Base-by-base conservation (phyloP, 768 basidiomycete species). In the Leccinum sublutescens region DNA sequence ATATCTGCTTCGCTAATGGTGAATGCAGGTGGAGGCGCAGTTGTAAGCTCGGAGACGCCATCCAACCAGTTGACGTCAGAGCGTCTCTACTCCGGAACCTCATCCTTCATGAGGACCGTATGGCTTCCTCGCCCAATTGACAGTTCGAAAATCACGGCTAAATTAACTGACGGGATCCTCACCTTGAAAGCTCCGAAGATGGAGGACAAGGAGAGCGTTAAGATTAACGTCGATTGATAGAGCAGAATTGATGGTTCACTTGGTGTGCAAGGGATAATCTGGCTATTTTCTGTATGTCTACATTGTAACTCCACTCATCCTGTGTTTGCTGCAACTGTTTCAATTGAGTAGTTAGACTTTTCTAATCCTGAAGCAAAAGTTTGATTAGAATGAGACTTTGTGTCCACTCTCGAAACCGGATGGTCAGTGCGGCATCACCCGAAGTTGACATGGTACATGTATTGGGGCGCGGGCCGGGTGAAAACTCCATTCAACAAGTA, bases 41-140 rank as follows among this genome's bases (percentile, higher is more conserved):
- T 66, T 17, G 57, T 62, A 27, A 65, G 36, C 50, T 43, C 70
- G 3, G 64, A 67, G 19, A 50, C 60, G 12, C 60, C 69, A 23
- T 66, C 77, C 54, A 83, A 78, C 21, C 80, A 82, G 61, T 73
- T 88, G 47, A 78, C 86, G 3, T 70, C 80, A 7, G 88, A 91
- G 68, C 82, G 88, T 25, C 74, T 78, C n/a, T 84, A 84, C 67
- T 77, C 81, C 12, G 78, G 81, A 21, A 80, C 79, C 50, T 70
- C 82, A 3, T 73, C 78, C 2, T 92, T 91, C 70, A 79, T 81
- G 14, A 81, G 90, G 52, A 91, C 88, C 0, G 80, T 92, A 11
- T 87, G 86, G 82, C 77, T 92, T 25, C 87, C 89, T 36, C 80
- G 79, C 11, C 78, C 85, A 7, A 78, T 89, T 1, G 85, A 91